These are phyloP conservation scores for Rhizomucor miehei DNA, from an alignment of 371 early-diverging fungal genomes.

Conservation along the genomic window DNA sequence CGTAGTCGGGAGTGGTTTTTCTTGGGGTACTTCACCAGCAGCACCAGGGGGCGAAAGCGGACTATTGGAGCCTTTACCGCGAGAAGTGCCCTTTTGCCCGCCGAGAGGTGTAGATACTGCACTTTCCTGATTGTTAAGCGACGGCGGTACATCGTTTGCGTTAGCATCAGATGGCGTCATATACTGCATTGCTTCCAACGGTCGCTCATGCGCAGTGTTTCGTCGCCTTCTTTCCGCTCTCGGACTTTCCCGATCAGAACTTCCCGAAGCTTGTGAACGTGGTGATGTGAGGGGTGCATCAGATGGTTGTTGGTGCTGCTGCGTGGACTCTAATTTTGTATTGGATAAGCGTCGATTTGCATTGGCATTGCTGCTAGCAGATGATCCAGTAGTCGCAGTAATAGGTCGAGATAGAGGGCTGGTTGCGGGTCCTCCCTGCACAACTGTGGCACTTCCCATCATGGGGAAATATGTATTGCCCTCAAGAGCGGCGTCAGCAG, in stretches of 20 bases:
- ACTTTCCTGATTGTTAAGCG: background rate
- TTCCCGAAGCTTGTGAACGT: too few relatives aligned
- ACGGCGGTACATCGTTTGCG: background rate
- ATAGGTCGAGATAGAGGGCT: too few relatives aligned
- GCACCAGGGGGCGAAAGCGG: background rate
- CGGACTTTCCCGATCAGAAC: too few relatives aligned
- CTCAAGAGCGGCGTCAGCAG: constrained; percentile 1
- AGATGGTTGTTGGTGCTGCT: background rate
- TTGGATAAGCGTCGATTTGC: too few relatives aligned
- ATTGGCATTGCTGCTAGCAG: too few relatives aligned
- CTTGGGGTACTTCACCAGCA: background rate
- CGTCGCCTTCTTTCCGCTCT: background rate
- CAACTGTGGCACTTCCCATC: constrained; percentile 3
- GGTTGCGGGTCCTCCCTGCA: too few relatives aligned
- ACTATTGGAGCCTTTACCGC: background rate
- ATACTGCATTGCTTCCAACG: background rate
- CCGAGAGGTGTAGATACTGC: background rate
- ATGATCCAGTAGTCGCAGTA: too few relatives aligned
- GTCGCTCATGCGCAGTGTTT: constrained; percentile 1
- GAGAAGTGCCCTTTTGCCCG: background rate
- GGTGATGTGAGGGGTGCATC: too few relatives aligned
- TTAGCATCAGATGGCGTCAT: background rate
- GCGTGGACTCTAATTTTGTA: background rate
- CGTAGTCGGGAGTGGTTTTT: background rate
- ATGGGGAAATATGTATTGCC: constrained; percentile 12